These are phyloP conservation scores for Batrachochytrium dendrobatidis DNA, from an alignment of 371 early-diverging fungal genomes.

Conservation along the genomic window DNA sequence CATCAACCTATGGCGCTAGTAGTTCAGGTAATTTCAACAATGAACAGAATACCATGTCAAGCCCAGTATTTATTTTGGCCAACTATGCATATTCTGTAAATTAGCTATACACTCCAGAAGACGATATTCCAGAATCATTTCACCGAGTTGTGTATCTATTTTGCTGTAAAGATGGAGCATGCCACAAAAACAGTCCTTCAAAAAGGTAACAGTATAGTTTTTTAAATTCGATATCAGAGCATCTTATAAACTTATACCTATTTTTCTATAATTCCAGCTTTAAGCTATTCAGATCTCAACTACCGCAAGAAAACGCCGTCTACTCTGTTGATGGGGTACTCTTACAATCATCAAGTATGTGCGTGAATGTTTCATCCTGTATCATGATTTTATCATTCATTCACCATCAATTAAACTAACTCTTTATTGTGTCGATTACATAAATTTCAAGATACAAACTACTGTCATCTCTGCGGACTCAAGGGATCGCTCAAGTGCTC, in stretches of 20 bases:
- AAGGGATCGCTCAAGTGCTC: slow-evolving; percentile 72
- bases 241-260: neutral
- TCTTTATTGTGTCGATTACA: neutral
- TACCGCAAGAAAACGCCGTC: slow-evolving; percentile 72
- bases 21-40: slow-evolving; percentile 57
- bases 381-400: neutral
- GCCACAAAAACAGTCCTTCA: slow-evolving; percentile 46
- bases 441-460: neutral
- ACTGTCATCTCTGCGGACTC: slow-evolving; percentile 72
- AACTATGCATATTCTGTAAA: neutral
- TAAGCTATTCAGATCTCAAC: slow-evolving; percentile 75
- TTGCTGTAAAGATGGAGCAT: slow-evolving; percentile 78
- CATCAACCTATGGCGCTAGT: slow-evolving; percentile 69
- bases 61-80: neutral
- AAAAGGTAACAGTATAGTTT: neutral
- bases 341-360: neutral
- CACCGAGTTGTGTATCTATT: slow-evolving; percentile 86
- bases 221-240: neutral
- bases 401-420: neutral
- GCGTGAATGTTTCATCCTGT: neutral
- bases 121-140: slow-evolving; percentile 75
- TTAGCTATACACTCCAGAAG: slow-evolving; percentile 89
- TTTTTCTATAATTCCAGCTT: slow-evolving; percentile 47
- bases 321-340: slow-evolving; percentile 36
- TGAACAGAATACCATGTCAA: neutral